Evolutionary conservation across 306 rosid species (phyloP), one percentile per base, ranked within the genome.

Genomic region (Quercus glauca): DNA sequence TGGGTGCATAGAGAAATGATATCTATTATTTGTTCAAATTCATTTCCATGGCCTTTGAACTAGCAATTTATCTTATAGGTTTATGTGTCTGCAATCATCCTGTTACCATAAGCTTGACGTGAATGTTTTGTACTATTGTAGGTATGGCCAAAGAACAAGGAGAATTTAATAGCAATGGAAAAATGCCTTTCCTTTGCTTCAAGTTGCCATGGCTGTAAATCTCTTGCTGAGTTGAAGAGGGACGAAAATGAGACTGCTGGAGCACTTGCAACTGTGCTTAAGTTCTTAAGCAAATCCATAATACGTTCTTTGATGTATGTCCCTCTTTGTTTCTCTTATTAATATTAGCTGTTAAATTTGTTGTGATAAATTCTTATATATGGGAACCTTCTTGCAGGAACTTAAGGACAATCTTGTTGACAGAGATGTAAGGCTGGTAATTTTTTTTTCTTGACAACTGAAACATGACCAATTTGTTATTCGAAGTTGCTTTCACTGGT

Each of bases 401-500:
- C 81, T 76, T 68, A 12, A 79, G 67, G 87, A 73, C 12, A 81
- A 87, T 79, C 87, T 84, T 76, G 82, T 23, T 17, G 88, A 83
- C 52, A 84, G 90, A 83, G 99, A 93, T 72, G 99, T 93, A 82
- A 90, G 98, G 74, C 85, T 88, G 98, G 99, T 94, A 75, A 73
- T 37, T 51, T 23, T 29, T 29, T 37, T 52, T 76, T 35, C 52
- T 67, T 35, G n/a, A 18, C 51, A 9, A 10, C 72, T 35, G 15
- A 67, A 67, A 67, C 72, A 35, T 55, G 33, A 35, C 51, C 9
- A 3, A 49, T 55, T n/a, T 33, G 23, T 41, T 57, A 19, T 55
- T 29, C 23, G 4, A 21, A 2, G 43, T 5, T 3, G 5, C 17
- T 60, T 25, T 2, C 13, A 23, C 4, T 1, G 49, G 45, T 60